Conservation (phyloP, 305 asterid genomes). For the Galium porrigens region DNA sequence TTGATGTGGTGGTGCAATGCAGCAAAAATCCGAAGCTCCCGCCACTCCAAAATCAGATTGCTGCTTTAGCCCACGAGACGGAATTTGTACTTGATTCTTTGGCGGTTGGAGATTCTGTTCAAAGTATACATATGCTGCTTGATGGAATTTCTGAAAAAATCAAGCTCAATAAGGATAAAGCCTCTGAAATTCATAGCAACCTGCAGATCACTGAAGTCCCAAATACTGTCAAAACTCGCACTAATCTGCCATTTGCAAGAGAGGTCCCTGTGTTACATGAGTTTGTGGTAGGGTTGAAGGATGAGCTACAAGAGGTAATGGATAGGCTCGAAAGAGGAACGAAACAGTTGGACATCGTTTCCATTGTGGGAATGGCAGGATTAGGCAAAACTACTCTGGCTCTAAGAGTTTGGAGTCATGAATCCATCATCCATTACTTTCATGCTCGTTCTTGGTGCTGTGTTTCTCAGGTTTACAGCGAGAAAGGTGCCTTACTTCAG, state of each 20-base stretch:
- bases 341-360: neutral
- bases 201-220: neutral
- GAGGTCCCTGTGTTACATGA: neutral
- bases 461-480: conserved; percentile 9
- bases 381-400: conserved; percentile 14
- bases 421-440: conserved; percentile 9
- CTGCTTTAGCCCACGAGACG: neutral
- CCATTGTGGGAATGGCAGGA: conserved; percentile 17
- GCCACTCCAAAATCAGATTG: neutral
- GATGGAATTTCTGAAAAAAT: neutral
- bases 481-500: neutral
- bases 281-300: neutral
- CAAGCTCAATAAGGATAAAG: neutral
- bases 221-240: neutral
- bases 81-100: neutral
- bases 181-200: neutral
- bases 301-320: neutral
- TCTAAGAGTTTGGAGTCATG: conserved; percentile 12
- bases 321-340: conserved; percentile 5
- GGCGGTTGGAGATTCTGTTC: neutral
- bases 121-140: neutral
- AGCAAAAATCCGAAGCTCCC: neutral
- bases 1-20: neutral
- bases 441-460: conserved; percentile 10
- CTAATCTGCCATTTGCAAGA: neutral